Evolutionary conservation across 306 rosid genomes (phyloP).

Genomic region (Prunus fruticosa): DNA sequence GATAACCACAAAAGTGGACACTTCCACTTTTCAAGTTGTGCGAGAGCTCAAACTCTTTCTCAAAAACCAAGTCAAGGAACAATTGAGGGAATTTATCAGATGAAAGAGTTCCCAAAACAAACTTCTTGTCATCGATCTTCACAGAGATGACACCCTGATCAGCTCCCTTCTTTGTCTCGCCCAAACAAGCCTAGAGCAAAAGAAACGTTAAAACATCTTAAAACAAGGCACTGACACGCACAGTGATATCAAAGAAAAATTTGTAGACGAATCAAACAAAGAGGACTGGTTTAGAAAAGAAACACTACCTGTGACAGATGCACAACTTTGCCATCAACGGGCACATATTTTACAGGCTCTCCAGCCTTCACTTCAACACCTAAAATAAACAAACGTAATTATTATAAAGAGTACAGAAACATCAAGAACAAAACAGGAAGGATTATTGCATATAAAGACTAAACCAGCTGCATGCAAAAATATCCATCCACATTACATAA

Average conservation of each 20-base stretch:
- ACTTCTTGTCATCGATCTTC: slow-evolving; percentile 55
- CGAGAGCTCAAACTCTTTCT: slow-evolving; percentile 79
- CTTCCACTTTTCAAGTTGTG: slow-evolving; percentile 66
- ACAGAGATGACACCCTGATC: slow-evolving; percentile 45
- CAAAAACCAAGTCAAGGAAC: slow-evolving; percentile 67
- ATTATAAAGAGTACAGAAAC: not conserved
- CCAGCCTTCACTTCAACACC: slow-evolving; percentile 95
- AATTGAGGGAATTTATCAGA: slow-evolving; percentile 67
- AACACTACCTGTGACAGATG: slow-evolving; percentile 84
- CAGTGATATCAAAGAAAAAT: not conserved
- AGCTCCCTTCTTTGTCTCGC: slow-evolving; percentile 62
- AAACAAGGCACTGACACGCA: not conserved
- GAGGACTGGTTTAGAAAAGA: not conserved
- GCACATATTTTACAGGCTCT: slow-evolving; percentile 47
- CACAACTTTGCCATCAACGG: slow-evolving; percentile 28
- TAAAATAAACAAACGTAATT: not conserved
- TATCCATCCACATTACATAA: not conserved
- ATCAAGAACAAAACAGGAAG: not conserved
- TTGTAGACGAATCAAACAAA: not conserved
- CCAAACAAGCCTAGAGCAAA: slow-evolving; percentile 63
- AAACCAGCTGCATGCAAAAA: not conserved
- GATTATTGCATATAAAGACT: too few species aligned
- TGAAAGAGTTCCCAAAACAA: slow-evolving; percentile 69
- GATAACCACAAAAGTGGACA: slow-evolving; percentile 70
- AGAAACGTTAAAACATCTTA: not conserved